Evolutionary conservation across 306 rosid genomes (phyloP).

Genomic region (Begonia masoniana): DNA sequence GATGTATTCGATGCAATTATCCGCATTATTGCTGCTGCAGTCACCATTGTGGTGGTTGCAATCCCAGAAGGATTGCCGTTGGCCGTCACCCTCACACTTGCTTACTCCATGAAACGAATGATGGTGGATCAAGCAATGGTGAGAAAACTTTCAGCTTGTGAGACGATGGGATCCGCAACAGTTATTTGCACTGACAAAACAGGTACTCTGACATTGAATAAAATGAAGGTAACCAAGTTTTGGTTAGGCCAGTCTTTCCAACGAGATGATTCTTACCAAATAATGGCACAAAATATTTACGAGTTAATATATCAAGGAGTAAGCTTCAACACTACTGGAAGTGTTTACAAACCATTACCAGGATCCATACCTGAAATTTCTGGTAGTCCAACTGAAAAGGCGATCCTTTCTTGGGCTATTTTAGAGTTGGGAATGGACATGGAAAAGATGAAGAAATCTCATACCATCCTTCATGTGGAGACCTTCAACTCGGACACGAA

Average conservation of each 20-base stretch:
- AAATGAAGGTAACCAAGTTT: conserved; percentile 68
- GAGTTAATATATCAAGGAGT: conserved; percentile 53
- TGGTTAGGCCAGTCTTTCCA: conserved; percentile 46
- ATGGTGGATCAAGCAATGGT: conserved; percentile 91
- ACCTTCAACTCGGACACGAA: conserved; percentile 80
- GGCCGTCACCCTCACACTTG: conserved; percentile 79
- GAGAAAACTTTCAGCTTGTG: conserved; percentile 78
- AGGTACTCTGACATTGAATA: conserved; percentile 64
- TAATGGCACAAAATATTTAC: conserved; percentile 23
- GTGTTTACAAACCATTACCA: conserved; percentile 32
- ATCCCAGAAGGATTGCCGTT: conserved; percentile 86
- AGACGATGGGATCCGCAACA: conserved; percentile 92
- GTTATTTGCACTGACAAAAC: conserved; percentile 84
- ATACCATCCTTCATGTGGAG: conserved; percentile 51
- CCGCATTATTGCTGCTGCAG: conserved; percentile 50
- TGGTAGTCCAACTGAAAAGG: conserved; percentile 83
- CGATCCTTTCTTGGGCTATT: conserved; percentile 66
- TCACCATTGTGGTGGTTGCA: conserved; percentile 87
- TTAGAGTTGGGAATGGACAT: conserved; percentile 48
- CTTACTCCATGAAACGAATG: conserved; percentile 96
- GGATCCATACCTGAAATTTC: conserved; percentile 53
- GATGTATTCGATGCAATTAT: conserved; percentile 40
- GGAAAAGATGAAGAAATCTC: conserved; percentile 39
- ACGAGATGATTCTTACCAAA: conserved; percentile 19
- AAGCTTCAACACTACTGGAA: conserved; percentile 67